Conservation (phyloP, 306 rosid species). For the Pueraria montana region DNA sequence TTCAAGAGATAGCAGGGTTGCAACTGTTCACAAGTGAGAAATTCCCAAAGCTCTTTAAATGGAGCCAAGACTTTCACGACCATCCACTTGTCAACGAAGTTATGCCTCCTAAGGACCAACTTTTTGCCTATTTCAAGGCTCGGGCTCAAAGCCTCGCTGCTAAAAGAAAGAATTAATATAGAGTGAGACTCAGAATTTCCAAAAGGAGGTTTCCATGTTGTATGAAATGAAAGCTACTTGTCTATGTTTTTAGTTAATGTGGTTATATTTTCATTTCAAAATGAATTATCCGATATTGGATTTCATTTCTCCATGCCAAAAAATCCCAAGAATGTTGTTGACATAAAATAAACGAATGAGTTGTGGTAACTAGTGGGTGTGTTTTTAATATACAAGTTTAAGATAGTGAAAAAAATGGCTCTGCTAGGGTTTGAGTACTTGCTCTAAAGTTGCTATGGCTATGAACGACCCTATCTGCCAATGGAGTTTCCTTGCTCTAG, state of each 20-base stretch:
- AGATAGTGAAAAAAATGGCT: no score
- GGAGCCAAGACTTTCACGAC: constrained; percentile 53
- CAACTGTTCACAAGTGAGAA: constrained; percentile 51
- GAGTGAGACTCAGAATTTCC: background rate
- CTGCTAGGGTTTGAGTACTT: no score
- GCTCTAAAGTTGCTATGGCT: no score
- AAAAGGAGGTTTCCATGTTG: background rate
- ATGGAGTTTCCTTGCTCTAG: no score
- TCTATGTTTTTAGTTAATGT: no score
- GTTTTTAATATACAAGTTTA: no score
- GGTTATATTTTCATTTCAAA: no score
- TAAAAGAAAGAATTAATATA: background rate
- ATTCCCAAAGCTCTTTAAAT: constrained; percentile 53
- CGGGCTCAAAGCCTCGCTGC: background rate
- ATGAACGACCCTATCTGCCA: no score
- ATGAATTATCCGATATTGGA: no score
- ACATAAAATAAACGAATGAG: background rate
- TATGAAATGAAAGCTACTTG: background rate
- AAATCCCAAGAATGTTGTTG: background rate
- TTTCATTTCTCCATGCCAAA: background rate
- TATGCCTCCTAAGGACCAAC: constrained; percentile 54
- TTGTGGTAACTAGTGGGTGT: background rate
- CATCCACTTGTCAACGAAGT: constrained; percentile 47
- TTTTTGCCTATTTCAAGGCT: constrained; percentile 36
- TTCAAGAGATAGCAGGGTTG: constrained; percentile 55